A percentile compares a stretch with the other conserved stretches of the same genome.
These are phyloP conservation scores for Amaranthus hypochondriacus DNA, from an alignment of 148 eudicot genomes.

Conservation along the genomic window DNA sequence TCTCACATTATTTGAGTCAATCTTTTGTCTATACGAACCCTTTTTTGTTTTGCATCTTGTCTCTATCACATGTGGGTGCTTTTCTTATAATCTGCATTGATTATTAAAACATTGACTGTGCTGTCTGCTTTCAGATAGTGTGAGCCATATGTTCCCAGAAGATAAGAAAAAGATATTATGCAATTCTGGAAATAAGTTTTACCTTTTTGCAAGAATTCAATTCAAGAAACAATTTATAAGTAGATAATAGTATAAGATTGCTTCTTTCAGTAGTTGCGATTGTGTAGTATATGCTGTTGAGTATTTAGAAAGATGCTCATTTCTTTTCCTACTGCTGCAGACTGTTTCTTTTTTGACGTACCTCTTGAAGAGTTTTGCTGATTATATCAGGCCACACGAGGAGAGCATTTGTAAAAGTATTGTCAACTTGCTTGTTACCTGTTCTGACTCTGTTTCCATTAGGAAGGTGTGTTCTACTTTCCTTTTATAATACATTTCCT, in stretches of 20 bases:
- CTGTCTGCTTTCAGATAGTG: no score
- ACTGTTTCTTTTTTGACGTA: conserved; percentile 96
- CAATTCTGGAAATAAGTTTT: neutral
- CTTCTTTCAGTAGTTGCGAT: neutral
- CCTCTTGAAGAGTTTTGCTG: conserved; percentile 90
- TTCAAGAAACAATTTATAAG: neutral
- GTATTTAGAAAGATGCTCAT: neutral
- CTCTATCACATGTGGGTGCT: no score
- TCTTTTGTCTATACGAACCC: no score
- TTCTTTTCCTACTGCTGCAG: conserved; percentile 41
- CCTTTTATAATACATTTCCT: neutral
- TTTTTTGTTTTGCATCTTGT: no score
- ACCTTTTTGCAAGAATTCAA: neutral
- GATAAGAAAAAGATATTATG: neutral
- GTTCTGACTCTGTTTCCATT: conserved; percentile 96
- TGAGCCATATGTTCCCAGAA: neutral
- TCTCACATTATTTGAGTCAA: no score
- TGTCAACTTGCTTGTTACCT: conserved; percentile 91
- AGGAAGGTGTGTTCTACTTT: conserved; percentile 49
- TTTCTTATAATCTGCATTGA: no score
- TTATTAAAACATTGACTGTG: no score
- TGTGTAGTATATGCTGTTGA: neutral
- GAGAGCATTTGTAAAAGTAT: conserved; percentile 98
- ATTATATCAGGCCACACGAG: conserved; percentile 87
- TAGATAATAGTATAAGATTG: neutral